phyloP scores from a whole-genome alignment of 805 yeast species.

The Naumovozyma dairenensis region DNA sequence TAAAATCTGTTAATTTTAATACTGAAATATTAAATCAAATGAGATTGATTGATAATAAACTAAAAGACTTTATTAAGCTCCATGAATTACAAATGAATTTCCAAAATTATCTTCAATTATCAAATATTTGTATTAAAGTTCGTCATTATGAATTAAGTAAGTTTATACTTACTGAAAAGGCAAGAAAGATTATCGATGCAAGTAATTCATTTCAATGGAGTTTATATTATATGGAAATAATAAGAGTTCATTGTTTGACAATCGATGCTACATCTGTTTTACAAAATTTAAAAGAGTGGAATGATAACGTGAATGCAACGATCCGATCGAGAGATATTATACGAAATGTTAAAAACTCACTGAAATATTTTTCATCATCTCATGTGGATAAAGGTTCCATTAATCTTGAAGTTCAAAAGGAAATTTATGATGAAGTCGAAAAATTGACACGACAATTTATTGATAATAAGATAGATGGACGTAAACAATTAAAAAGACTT shows the following conservation, averaged over 20 bases:
- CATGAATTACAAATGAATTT: constrained; percentile 10
- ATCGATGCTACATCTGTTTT: constrained; percentile 10
- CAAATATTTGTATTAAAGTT: constrained; percentile 10
- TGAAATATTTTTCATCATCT: constrained; percentile 15
- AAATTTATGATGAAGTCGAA: constrained; percentile 11
- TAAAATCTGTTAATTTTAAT: no score
- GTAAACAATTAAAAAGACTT: no score
- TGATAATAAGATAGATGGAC: constrained; percentile 17
- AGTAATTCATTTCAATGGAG: constrained; percentile 14
- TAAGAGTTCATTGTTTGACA: constrained; percentile 12
- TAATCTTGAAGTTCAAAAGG: constrained; percentile 8
- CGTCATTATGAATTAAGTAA: constrained; percentile 6
- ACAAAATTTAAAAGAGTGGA: constrained; percentile 19
- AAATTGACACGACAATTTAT: constrained; percentile 13
- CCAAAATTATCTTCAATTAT: constrained; percentile 19
- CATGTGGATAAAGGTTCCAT: no score
- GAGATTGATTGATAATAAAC: constrained; percentile 1
- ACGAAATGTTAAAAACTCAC: constrained; percentile 16
- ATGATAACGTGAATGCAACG: constrained; percentile 13
- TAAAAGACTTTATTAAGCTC: constrained; percentile 12
- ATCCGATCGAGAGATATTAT: no score
- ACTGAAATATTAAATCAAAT: no score
- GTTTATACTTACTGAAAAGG: constrained; percentile 3
- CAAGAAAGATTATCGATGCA: constrained; percentile 6
- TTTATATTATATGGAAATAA: constrained; percentile 15